These are phyloP conservation scores for Miscanthus sacchariflorus DNA, from an alignment of 202 grass and related monocot species.

Conservation along the genomic window DNA sequence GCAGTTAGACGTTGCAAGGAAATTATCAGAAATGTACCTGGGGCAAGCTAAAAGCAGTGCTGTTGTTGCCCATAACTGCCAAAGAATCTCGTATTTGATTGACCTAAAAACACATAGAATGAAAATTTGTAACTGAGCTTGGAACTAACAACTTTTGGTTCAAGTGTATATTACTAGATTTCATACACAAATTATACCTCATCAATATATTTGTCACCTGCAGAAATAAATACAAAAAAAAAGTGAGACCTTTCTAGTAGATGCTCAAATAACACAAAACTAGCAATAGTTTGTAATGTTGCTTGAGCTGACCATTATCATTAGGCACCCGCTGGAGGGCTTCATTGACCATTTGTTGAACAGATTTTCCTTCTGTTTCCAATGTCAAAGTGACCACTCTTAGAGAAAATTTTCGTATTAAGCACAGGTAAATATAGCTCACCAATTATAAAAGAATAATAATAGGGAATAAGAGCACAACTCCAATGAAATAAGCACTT, in stretches of 20 bases:
- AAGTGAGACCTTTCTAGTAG: neutral
- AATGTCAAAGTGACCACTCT: constrained; percentile 19
- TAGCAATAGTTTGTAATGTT: neutral
- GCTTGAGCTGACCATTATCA: constrained; percentile 64
- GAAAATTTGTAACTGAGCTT: constrained; percentile 19
- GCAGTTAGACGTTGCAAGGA: neutral
- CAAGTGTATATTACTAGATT: constrained; percentile 11
- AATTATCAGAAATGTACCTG: constrained; percentile 63
- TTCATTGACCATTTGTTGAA: constrained; percentile 99
- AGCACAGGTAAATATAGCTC: constrained; percentile 13
- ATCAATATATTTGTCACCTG: constrained; percentile 91
- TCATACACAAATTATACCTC: constrained; percentile 70
- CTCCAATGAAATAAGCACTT: neutral
- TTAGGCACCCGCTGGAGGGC: constrained; percentile 91
- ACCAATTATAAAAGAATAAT: constrained; percentile 6
- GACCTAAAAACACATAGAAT: constrained; percentile 62
- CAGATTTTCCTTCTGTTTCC: constrained; percentile 94
- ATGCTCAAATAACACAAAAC: constrained; percentile 34
- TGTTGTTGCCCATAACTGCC: constrained; percentile 92
- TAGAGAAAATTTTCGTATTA: constrained; percentile 31
- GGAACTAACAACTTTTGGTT: constrained; percentile 16
- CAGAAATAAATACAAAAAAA: constrained; percentile 44
- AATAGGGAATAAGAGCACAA: neutral
- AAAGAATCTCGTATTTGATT: constrained; percentile 98
- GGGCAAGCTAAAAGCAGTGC: constrained; percentile 97